Conservation (phyloP, 345 rosid species). For the Rhodamnia argentea region DNA sequence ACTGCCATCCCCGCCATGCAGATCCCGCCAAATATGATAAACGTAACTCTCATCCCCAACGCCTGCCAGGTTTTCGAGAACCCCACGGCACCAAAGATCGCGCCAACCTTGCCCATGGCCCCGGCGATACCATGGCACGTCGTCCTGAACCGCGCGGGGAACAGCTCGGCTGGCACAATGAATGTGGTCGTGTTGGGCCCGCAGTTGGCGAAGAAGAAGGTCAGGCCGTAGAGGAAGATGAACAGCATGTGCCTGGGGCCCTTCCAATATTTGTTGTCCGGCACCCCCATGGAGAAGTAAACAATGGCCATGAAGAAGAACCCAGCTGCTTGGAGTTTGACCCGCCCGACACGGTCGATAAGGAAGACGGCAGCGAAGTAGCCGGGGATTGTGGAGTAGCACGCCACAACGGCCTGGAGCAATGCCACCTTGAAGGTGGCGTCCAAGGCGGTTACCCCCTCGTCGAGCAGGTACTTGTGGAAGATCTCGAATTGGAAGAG, state of each 20-base stretch:
- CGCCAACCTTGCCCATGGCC: conserved; percentile 62
- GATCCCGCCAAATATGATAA: not conserved
- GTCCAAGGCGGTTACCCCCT: not conserved
- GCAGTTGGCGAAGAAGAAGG: conserved; percentile 65
- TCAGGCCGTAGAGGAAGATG: conserved; percentile 32
- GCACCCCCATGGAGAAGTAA: not conserved
- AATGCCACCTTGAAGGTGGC: not conserved
- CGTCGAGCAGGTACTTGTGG: not conserved
- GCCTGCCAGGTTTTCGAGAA: conserved; percentile 31
- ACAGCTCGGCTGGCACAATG: conserved; percentile 65
- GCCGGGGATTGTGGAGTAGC: not conserved
- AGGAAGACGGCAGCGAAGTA: not conserved
- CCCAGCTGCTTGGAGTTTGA: not conserved
- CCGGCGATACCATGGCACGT: conserved; percentile 76
- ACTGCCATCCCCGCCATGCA: not conserved
- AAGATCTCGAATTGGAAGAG: not conserved
- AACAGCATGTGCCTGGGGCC: conserved; percentile 9
- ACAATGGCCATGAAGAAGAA: not conserved
- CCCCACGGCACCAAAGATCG: conserved; percentile 47
- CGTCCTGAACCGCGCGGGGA: conserved; percentile 65
- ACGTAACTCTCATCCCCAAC: conserved; percentile 26
- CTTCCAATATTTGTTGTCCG: conserved; percentile 25
- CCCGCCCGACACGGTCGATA: not conserved
- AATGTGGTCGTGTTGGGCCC: conserved; percentile 79
- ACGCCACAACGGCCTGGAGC: not conserved